Evolutionary conservation across 352 stramenopile genomes (phyloP).

Genomic region (Globisporangium cederbergense): DNA sequence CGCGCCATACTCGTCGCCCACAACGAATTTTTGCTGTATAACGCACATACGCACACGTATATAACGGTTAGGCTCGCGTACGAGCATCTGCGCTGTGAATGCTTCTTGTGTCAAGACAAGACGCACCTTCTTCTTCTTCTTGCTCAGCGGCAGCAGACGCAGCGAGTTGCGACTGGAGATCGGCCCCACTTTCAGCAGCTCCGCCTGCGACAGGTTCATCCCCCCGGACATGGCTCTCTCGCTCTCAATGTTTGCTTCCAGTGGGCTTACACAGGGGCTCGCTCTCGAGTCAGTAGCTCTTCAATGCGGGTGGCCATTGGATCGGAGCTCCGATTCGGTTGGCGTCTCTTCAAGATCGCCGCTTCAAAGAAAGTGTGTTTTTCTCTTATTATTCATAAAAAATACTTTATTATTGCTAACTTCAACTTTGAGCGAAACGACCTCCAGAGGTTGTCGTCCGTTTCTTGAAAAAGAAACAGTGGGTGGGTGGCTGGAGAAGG

Average conservation of each 20-base stretch:
- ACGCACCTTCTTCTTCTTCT: conserved; percentile 83
- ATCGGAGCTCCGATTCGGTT: not conserved
- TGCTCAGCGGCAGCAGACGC: conserved; percentile 73
- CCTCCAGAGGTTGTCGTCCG: not conserved
- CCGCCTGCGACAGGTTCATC: conserved; percentile 58
- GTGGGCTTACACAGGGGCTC: not conserved
- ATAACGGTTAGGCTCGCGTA: not conserved
- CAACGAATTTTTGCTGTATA: conserved; percentile 81
- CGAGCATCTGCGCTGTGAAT: not conserved
- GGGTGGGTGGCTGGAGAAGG: not conserved
- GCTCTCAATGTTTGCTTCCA: not conserved
- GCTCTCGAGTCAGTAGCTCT: not conserved
- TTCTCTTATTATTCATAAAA: not conserved
- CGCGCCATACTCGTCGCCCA: conserved; percentile 80
- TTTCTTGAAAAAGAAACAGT: not conserved
- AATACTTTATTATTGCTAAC: not conserved
- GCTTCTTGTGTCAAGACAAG: not conserved
- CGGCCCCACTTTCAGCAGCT: conserved; percentile 80
- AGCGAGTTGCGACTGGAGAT: conserved; percentile 75
- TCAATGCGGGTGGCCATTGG: not conserved
- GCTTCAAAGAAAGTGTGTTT: not conserved
- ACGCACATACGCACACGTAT: not conserved
- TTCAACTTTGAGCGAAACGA: conserved; percentile 1
- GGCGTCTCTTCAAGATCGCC: not conserved
- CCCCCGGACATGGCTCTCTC: conserved; percentile 33